Conservation (phyloP, 2,329 filamentous ascomycete genomes). For the Trichoderma lentiforme region DNA sequence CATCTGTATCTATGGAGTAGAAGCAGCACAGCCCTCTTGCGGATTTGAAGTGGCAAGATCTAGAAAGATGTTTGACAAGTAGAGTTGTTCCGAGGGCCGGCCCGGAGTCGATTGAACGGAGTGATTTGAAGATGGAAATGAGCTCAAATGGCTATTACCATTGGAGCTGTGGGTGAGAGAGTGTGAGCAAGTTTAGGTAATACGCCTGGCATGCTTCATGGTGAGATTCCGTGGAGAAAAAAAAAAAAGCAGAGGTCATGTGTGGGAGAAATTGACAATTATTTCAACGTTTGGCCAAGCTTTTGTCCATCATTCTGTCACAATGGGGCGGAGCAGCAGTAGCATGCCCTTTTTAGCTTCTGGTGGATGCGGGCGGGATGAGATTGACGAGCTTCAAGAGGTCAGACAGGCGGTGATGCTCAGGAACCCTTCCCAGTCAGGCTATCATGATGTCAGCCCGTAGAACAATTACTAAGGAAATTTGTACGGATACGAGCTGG, state of each 20-base stretch:
- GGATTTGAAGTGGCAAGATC: neutral
- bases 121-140: neutral
- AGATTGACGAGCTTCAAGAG: neutral
- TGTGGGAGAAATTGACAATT: neutral
- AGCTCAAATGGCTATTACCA: neutral
- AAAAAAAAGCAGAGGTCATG: neutral
- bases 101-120: neutral
- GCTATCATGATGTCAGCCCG: slow-evolving; percentile 3
- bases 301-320: neutral
- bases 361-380: neutral
- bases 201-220: neutral
- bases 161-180: neutral
- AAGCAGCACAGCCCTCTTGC: neutral
- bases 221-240: neutral
- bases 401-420: slow-evolving; percentile 2
- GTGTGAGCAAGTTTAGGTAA: neutral
- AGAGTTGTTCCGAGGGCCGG: neutral
- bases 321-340: neutral
- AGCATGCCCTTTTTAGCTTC: neutral
- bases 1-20: neutral
- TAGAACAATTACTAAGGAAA: neutral
- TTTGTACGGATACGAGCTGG: neutral
- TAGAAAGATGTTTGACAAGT: neutral
- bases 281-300: neutral
- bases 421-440: slow-evolving; percentile 1